These are phyloP conservation scores for Ogataea nakhonphanomensis DNA, from an alignment of 805 yeast species.

Conservation along the genomic window DNA sequence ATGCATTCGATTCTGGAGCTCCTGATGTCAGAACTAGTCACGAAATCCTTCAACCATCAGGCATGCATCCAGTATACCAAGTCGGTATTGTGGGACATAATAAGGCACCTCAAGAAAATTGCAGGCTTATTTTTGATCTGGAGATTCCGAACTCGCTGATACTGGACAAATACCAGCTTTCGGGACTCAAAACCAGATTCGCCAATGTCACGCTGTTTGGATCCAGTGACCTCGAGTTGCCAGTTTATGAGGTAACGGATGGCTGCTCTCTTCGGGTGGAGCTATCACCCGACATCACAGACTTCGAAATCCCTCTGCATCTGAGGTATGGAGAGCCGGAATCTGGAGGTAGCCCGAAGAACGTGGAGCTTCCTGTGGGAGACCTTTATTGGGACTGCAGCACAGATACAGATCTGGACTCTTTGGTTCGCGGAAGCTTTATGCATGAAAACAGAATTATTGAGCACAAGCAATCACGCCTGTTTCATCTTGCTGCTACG, in stretches of 20 bases:
- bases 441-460: constrained; percentile 16
- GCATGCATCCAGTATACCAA: constrained; percentile 29
- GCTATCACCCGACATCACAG: constrained; percentile 18
- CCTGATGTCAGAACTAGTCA: constrained; percentile 17
- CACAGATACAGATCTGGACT: constrained; percentile 9
- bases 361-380: constrained; percentile 18
- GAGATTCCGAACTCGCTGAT: constrained; percentile 27
- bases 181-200: constrained; percentile 6
- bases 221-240: constrained; percentile 31
- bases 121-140: constrained; percentile 23
- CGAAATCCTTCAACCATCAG: constrained; percentile 16
- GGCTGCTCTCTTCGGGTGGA: constrained; percentile 24
- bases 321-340: constrained; percentile 29
- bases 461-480: constrained; percentile 1
- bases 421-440: constrained; percentile 19
- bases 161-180: constrained; percentile 29
- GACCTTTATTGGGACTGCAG: constrained; percentile 30
- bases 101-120: constrained; percentile 10
- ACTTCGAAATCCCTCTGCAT: constrained; percentile 33
- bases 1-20: constrained; percentile 20
- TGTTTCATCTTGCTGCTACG: constrained; percentile 1
- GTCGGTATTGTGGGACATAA: constrained; percentile 8
- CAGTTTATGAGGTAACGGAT: constrained; percentile 26
- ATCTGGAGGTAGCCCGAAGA: constrained; percentile 2
- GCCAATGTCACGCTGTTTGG: constrained; percentile 16